A percentile compares a stretch with the other conserved stretches of the same genome.
phyloP scores from a whole-genome alignment of 495 filamentous ascomycete species.

The Evernia prunastri region DNA sequence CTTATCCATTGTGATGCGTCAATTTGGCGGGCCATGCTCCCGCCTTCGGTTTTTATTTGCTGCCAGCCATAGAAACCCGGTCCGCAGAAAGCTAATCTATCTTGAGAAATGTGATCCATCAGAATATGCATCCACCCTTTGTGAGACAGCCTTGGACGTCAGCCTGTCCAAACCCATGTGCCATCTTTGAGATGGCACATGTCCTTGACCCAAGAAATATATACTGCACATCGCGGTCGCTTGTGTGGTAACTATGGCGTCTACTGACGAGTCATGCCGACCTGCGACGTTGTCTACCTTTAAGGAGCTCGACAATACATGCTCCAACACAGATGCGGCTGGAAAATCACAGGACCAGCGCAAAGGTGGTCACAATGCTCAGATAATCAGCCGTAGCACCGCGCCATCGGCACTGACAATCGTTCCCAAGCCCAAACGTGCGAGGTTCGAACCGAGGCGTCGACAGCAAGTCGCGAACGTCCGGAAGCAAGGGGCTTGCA shows the following conservation, averaged over 20 bases:
- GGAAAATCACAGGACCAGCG: neutral
- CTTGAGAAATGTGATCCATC: neutral
- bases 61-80: neutral
- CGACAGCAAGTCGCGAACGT: constrained; percentile 9
- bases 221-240: neutral
- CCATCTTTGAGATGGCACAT: neutral
- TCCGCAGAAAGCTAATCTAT: neutral
- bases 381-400: neutral
- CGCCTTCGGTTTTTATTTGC: neutral
- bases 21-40: neutral
- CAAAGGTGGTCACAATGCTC: neutral
- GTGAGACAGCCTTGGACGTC: neutral
- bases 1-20: neutral
- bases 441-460: constrained; percentile 1
- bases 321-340: neutral
- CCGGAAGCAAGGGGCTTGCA: constrained; percentile 11
- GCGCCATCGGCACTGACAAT: neutral
- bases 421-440: constrained; percentile 5
- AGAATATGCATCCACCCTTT: neutral
- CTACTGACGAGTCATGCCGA: neutral
- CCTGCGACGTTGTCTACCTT: neutral
- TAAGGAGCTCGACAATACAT: neutral
- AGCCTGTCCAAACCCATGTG: neutral
- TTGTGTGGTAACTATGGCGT: neutral
- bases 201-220: neutral